Conservation (phyloP, 495 filamentous ascomycete genomes). For the Xeromyces bisporus region DNA sequence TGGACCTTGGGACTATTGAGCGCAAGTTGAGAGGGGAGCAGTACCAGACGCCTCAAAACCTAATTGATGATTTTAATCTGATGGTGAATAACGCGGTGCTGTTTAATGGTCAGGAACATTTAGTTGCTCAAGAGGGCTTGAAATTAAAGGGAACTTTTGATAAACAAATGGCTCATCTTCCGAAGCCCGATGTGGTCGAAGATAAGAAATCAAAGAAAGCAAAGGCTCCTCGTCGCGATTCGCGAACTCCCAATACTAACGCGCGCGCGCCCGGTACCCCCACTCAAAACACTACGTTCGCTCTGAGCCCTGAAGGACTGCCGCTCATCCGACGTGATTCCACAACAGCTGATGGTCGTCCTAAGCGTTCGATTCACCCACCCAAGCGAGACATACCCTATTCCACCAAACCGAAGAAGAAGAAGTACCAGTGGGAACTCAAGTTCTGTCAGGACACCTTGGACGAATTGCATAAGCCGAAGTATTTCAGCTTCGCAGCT, state of each 20-base stretch:
- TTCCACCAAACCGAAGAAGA: slow-evolving; percentile 69
- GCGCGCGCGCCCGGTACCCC: slow-evolving; percentile 24
- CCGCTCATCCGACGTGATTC: slow-evolving; percentile 87
- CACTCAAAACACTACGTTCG: slow-evolving; percentile 49
- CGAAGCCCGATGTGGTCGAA: slow-evolving; percentile 35
- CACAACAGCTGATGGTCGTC: slow-evolving; percentile 54
- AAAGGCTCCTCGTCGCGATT: slow-evolving; percentile 34
- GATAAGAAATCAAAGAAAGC: slow-evolving; percentile 45
- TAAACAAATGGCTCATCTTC: slow-evolving; percentile 34
- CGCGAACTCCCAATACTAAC: slow-evolving; percentile 26
- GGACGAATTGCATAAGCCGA: slow-evolving; percentile 58
- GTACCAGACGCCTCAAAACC: slow-evolving; percentile 46
- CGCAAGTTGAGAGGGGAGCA: slow-evolving; percentile 50
- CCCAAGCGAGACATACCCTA: slow-evolving; percentile 82
- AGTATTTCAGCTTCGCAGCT: slow-evolving; percentile 43
- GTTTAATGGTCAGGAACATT: slow-evolving; percentile 72
- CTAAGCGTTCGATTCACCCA: slow-evolving; percentile 87
- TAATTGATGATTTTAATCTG: slow-evolving; percentile 53
- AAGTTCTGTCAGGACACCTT: slow-evolving; percentile 77
- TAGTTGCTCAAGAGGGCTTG: slow-evolving; percentile 44
- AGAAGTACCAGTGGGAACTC: slow-evolving; percentile 78
- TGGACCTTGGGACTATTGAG: slow-evolving; percentile 75
- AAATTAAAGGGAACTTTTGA: slow-evolving; percentile 45
- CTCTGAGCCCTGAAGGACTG: slow-evolving; percentile 66
- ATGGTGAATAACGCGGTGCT: slow-evolving; percentile 56